Base-by-base conservation (phyloP, 495 filamentous ascomycete species). In the Aspergillus cristatus region DNA sequence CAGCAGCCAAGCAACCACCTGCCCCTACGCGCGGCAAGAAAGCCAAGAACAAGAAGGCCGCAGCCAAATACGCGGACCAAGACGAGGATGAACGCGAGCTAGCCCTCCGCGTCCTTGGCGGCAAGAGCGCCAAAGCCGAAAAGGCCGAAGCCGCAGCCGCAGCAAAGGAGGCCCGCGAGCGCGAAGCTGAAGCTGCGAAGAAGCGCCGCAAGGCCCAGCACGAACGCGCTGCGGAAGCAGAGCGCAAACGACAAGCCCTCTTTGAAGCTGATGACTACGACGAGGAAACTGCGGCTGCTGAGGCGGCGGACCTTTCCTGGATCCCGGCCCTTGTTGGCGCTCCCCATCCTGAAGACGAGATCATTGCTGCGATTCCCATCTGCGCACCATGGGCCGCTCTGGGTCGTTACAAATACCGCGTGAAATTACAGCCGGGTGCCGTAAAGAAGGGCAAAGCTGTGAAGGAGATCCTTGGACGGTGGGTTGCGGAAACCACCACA, bases 361-460 rank as follows among this genome's bases (percentile, higher is more conserved):
- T 96, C n/a, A 63, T 96, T 2, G 86, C 86, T 28, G 86, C 79
- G 4, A 73, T 96, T n/a, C 83, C 87, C 0, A 70, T 97, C 4
- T 96, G 90, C 56, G 91, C 86, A 13, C 91, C 91, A 3, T 96
- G 88, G 82, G 69, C 70, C 13, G 84, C 91, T 1, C 67, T 98
- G 43, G 60, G 61, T 7, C 75, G 71, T 34, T 83, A 81, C 48
- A 94, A 93, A 62, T 96, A 94, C 64, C 84, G 86, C 53, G 83
- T 75, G 14, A 98, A 97, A 67, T 47, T 98, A 45, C 91, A 97
- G 63, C 91, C 91, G 0, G 91, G 91, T 2, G 49, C 76, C 2
- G 72, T 79, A 48, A 98, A 98, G 72, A 93, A 94, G 63, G 89
- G 90, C 1, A 98, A 95, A 57, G 91, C 90, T 12, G 78, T 95